Evolutionary conservation across 768 basidiomycete species (phyloP), one percentile per base, ranked within the genome.

Genomic region (Podaxis sp.): DNA sequence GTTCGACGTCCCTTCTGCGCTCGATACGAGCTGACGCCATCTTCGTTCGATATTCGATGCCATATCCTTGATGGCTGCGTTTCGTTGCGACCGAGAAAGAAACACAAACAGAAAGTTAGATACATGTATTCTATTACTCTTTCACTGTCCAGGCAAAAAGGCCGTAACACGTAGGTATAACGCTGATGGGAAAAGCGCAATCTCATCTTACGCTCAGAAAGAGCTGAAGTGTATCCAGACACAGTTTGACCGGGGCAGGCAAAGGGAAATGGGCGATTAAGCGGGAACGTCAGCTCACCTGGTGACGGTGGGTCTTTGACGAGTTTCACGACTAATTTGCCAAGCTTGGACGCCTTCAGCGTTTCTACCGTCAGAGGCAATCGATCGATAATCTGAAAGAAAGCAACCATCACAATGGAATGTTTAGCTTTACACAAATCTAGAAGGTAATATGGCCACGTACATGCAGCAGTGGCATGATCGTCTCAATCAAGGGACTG

Each of bases 21-120:
- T 73, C 61, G 70, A 65, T 53, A 89, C 78, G 73, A 91, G 76
- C 65, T 78, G 77, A 62, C 90, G 85, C 93, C 92, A 94, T 79
- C 86, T 87, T 70, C 85, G 85, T 76, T 92, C 91, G 79, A 94
- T 80, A 79, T 91, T 93, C 73, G 85, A 85, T 69, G 92, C 92
- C 90, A 94, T 91, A 79, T 94, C 92, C 87, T 93, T 91, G 88
- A 92, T 85, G 78, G 92, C 92, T 94, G 81, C 74, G 74, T 73
- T 78, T 56, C 59, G 66, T 67, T 72, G 67, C 57, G 65, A 57
- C 66, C 71, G 64, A 69, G 75, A 74, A 76, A 75, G 70, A 73
- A 69, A 72, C 79, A 76, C 77, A 75, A 74, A 71, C 76, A 73
- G 69, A 61, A 70, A 75, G 89, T 91, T 86, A 91, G 88, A 90